These are phyloP conservation scores for Ilex aquifolium DNA, from an alignment of 257 asterid genomes.

Conservation along the genomic window DNA sequence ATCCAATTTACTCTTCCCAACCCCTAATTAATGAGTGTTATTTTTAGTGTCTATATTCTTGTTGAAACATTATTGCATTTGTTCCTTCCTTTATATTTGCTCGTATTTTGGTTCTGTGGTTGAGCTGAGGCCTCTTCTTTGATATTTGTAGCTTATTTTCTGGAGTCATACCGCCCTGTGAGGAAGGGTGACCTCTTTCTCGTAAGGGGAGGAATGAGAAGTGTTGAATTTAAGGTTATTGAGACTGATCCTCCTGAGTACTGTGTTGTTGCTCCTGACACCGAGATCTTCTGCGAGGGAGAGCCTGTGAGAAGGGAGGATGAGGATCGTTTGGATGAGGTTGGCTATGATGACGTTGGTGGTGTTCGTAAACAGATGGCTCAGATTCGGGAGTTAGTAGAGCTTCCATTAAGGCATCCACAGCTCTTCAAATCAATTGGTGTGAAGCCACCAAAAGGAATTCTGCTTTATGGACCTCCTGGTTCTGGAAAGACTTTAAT, in stretches of 20 bases:
- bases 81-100: no score
- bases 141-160: constrained; percentile 54
- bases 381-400: constrained; percentile 81
- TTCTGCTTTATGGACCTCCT: constrained; percentile 79
- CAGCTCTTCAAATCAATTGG: constrained; percentile 86
- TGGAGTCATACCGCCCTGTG: constrained; percentile 77
- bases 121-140: constrained; percentile 4
- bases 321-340: constrained; percentile 68
- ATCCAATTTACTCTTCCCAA: no score
- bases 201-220: constrained; percentile 86
- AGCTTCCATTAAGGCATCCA: constrained; percentile 80
- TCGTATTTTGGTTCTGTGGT: not conserved
- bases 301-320: constrained; percentile 77
- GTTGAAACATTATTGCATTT: no score
- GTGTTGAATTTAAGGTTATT: constrained; percentile 68
- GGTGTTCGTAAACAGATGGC: constrained; percentile 96
- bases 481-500: constrained; percentile 90
- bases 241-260: constrained; percentile 79
- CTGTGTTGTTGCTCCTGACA: constrained; percentile 84
- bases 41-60: not conserved
- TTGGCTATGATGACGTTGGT: constrained; percentile 88
- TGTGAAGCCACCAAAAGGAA: constrained; percentile 87
- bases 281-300: constrained; percentile 85
- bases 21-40: no score
- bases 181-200: constrained; percentile 79